Evolutionary conservation across 2,329 filamentous ascomycete species (phyloP).

Genomic region (Pseudogymnoascus sp.): DNA sequence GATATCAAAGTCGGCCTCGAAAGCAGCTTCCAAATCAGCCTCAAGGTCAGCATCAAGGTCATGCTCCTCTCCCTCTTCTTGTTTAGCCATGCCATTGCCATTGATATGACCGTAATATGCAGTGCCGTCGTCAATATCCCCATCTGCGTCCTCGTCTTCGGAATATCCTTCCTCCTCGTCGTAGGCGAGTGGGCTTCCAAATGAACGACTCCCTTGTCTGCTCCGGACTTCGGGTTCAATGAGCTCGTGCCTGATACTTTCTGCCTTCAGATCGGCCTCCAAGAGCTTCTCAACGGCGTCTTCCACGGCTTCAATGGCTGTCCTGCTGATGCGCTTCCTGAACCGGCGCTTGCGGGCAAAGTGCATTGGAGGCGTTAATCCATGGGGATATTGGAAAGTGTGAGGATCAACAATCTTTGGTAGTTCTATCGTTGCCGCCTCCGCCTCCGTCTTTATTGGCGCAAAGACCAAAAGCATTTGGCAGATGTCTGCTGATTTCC

Average conservation of each 20-base stretch:
- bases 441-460: conserved; percentile 43
- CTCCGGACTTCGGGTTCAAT: conserved; percentile 29
- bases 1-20: conserved; percentile 28
- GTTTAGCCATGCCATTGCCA: conserved; percentile 15
- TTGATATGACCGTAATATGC: conserved; percentile 24
- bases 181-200: conserved; percentile 24
- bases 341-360: conserved; percentile 50
- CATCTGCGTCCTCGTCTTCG: conserved; percentile 28
- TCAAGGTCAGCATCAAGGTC: conserved; percentile 11
- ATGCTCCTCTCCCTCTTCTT: conserved; percentile 22
- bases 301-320: conserved; percentile 48
- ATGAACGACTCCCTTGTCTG: conserved; percentile 19
- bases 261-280: conserved; percentile 34
- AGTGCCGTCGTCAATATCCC: conserved; percentile 30
- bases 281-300: conserved; percentile 45
- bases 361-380: conserved; percentile 52
- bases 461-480: conserved; percentile 65
- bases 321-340: conserved; percentile 45
- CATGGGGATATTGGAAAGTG: conserved; percentile 38
- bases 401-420: conserved; percentile 24
- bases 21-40: conserved; percentile 30
- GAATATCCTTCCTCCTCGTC: conserved; percentile 30
- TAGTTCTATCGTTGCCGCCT: conserved; percentile 31
- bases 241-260: conserved; percentile 34
- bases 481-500: conserved; percentile 65